Evolutionary conservation across 2,329 filamentous ascomycete species (phyloP).

Genomic region (Epichloe gansuensis): DNA sequence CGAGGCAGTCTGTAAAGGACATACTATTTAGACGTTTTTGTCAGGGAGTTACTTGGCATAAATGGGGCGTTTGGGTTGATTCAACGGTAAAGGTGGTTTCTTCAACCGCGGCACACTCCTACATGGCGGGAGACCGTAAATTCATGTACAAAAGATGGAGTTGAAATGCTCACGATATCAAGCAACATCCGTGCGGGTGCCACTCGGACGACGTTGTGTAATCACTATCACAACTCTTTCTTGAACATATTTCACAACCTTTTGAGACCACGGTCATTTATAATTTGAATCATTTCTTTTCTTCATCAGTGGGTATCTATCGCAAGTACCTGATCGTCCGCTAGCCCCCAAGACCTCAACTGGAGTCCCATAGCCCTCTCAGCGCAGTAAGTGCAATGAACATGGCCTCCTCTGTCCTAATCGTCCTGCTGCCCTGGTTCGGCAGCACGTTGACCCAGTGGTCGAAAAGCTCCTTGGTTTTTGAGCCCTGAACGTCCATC

Average conservation of each 20-base stretch:
- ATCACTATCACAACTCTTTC: background rate
- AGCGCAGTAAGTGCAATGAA: conserved; percentile 63
- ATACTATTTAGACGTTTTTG: background rate
- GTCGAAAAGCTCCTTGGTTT: conserved; percentile 63
- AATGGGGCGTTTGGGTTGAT: conserved; percentile 9
- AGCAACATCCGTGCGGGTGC: too few species aligned
- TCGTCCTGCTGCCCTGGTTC: conserved; percentile 68
- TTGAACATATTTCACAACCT: too few species aligned
- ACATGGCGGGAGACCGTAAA: background rate
- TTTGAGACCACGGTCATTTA: too few species aligned
- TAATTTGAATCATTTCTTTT: background rate
- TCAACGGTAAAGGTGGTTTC: conserved; percentile 17
- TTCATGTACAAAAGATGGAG: background rate
- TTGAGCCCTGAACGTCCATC: conserved; percentile 50
- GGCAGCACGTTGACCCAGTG: conserved; percentile 73
- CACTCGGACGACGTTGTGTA: background rate
- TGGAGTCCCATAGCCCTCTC: conserved; percentile 40
- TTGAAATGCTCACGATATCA: background rate
- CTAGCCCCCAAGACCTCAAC: background rate
- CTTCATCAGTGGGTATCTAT: conserved; percentile 5
- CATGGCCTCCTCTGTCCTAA: conserved; percentile 72
- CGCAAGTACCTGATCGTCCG: background rate
- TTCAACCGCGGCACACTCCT: conserved; percentile 15
- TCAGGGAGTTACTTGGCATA: background rate
- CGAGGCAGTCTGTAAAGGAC: conserved; percentile 7